A percentile compares a stretch with the other conserved stretches of the same genome.
Evolutionary conservation across 768 basidiomycete genomes (phyloP).

Genomic region (Mycena sanguinolenta): DNA sequence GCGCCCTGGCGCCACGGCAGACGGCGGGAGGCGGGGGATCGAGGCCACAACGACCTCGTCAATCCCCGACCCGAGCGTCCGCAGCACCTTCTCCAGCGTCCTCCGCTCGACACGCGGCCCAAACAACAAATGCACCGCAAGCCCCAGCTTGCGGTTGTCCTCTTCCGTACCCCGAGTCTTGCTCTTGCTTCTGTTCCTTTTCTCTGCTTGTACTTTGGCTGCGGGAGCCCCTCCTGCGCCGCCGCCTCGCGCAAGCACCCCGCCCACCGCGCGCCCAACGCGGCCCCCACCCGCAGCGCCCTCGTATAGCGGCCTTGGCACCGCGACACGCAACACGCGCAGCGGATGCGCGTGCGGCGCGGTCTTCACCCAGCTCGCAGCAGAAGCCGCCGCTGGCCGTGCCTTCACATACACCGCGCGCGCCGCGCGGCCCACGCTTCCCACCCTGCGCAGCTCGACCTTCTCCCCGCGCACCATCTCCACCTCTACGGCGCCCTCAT

Average conservation of each 20-base stretch:
- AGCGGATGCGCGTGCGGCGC: constrained; percentile 28
- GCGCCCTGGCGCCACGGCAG: neutral
- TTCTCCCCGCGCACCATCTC: neutral
- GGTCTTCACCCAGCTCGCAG: neutral
- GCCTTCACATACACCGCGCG: constrained; percentile 20
- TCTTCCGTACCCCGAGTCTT: too few relatives aligned
- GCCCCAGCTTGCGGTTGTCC: neutral
- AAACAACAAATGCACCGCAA: constrained; percentile 30
- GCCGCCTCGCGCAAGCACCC: constrained; percentile 9
- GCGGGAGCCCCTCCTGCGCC: too few relatives aligned
- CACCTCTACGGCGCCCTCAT: neutral
- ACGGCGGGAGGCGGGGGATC: neutral
- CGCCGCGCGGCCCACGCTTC: constrained; percentile 20
- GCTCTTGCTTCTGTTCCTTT: too few relatives aligned
- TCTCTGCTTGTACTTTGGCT: too few relatives aligned
- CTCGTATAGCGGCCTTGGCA: constrained; percentile 34
- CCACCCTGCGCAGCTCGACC: constrained; percentile 18
- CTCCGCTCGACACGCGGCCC: constrained; percentile 34
- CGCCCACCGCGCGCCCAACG: constrained; percentile 32
- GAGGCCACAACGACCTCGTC: constrained; percentile 11
- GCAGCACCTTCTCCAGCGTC: constrained; percentile 36
- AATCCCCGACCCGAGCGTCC: constrained; percentile 28
- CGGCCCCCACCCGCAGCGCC: constrained; percentile 31
- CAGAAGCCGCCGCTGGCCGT: neutral
- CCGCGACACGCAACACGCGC: constrained; percentile 31